Percentiles rank a stretch among this genome's conserved stretches.
Conservation (phyloP, 2,329 filamentous ascomycete genomes). For the Diplodia sapinea region DNA sequence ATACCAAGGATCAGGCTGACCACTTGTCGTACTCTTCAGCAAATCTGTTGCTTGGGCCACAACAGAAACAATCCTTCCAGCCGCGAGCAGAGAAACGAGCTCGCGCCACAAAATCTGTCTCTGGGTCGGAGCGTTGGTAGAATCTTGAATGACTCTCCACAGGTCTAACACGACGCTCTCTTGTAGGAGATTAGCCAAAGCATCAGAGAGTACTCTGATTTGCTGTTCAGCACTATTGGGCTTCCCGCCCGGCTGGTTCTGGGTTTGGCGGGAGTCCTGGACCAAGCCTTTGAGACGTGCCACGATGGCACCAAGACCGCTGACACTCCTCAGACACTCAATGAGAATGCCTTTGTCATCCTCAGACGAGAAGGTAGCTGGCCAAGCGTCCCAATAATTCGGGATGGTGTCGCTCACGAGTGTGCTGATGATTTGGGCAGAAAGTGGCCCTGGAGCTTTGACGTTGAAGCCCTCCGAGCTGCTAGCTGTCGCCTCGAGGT, state of each 20-base stretch:
- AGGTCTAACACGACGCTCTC: slow-evolving; percentile 41
- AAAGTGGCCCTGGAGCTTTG: slow-evolving; percentile 66
- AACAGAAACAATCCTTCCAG: slow-evolving; percentile 64
- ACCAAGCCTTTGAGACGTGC: slow-evolving; percentile 70
- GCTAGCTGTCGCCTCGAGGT: slow-evolving; percentile 50
- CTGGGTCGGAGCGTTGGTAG: slow-evolving; percentile 52
- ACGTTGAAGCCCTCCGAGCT: slow-evolving; percentile 59
- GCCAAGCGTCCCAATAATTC: slow-evolving; percentile 77
- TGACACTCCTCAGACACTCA: slow-evolving; percentile 71
- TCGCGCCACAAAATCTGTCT: slow-evolving; percentile 68
- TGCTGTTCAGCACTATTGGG: slow-evolving; percentile 38
- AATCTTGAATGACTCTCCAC: slow-evolving; percentile 51
- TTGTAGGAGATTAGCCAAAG: slow-evolving; percentile 40
- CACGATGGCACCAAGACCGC: slow-evolving; percentile 78
- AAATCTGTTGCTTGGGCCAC: slow-evolving; percentile 65
- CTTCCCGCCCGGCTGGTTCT: slow-evolving; percentile 36
- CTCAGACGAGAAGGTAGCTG: not conserved
- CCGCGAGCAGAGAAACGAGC: slow-evolving; percentile 62
- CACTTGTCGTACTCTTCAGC: slow-evolving; percentile 45
- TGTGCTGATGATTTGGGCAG: slow-evolving; percentile 75
- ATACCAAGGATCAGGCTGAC: slow-evolving; percentile 61
- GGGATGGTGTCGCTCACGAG: slow-evolving; percentile 77
- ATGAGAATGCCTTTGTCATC: slow-evolving; percentile 55
- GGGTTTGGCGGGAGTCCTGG: slow-evolving; percentile 42
- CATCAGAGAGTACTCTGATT: slow-evolving; percentile 50